phyloP scores from a whole-genome alignment of 192 early-diverging fungal genomes.

The Rhizophagus prolifer region DNA sequence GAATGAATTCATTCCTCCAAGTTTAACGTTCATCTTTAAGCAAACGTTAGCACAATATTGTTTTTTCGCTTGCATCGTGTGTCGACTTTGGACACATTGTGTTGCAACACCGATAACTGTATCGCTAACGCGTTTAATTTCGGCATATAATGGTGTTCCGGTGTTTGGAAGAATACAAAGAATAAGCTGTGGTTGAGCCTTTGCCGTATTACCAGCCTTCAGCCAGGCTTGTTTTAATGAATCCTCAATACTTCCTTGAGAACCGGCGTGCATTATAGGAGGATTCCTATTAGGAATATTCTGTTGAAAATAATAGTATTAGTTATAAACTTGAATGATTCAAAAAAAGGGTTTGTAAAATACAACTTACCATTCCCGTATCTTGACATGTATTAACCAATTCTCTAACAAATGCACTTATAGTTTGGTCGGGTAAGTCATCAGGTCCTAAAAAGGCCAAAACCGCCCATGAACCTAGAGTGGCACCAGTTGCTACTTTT shows the following conservation, averaged over 20 bases:
- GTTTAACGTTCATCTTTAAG: constrained; percentile 55
- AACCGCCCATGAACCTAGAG: constrained; percentile 77
- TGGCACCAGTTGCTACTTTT: constrained; percentile 71
- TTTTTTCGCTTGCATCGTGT: constrained; percentile 69
- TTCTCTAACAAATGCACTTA: too few species aligned
- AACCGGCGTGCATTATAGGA: too few species aligned
- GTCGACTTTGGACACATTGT: constrained; percentile 85
- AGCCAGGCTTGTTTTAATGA: too few species aligned
- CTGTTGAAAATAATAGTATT: too few species aligned
- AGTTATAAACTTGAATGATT: too few species aligned
- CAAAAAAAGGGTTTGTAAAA: too few species aligned
- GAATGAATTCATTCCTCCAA: constrained; percentile 73
- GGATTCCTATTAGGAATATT: too few species aligned
- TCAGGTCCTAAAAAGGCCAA: constrained; percentile 54
- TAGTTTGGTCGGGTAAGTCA: too few species aligned
- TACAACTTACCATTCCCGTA: too few species aligned
- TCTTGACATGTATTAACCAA: too few species aligned
- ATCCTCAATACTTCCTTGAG: too few species aligned
- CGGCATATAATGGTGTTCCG: constrained; percentile 60
- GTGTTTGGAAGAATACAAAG: constrained; percentile 78
- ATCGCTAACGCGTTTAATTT: constrained; percentile 85
- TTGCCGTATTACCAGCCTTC: constrained; percentile 37
- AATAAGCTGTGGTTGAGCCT: constrained; percentile 72
- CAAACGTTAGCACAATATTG: constrained; percentile 95
- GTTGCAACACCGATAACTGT: constrained; percentile 85